Evolutionary conservation across 306 rosid species (phyloP).

Genomic region (Styphnolobium japonicum): DNA sequence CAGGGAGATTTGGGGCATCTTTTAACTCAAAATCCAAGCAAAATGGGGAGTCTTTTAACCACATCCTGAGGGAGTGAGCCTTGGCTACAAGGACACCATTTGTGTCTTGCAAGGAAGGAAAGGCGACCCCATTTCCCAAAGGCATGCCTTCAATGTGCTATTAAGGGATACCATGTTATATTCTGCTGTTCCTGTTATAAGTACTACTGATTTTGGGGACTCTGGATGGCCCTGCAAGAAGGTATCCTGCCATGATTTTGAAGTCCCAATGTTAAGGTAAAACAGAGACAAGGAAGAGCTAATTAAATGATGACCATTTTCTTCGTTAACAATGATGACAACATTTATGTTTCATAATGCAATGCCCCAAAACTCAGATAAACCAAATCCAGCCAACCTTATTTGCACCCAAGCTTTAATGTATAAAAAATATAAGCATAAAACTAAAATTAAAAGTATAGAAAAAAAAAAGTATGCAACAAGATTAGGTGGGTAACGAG

Average conservation of each 20-base stretch:
- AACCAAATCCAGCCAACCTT: background rate
- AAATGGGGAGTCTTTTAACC: slow-evolving; percentile 94
- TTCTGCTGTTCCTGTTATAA: slow-evolving; percentile 87
- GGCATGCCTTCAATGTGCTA: slow-evolving; percentile 77
- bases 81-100: slow-evolving; percentile 84
- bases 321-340: background rate
- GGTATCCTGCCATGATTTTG: slow-evolving; percentile 69
- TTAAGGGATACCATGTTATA: slow-evolving; percentile 87
- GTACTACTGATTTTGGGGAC: slow-evolving; percentile 90
- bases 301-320: background rate
- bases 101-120: slow-evolving; percentile 81
- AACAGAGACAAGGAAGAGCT: background rate
- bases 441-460: background rate
- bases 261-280: slow-evolving; percentile 16
- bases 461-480: background rate
- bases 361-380: background rate
- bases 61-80: slow-evolving; percentile 95
- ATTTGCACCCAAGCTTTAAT: background rate
- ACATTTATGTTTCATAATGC: background rate
- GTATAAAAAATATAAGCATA: background rate
- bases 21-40: slow-evolving; percentile 92
- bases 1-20: slow-evolving; percentile 63
- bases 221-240: slow-evolving; percentile 87
- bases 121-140: slow-evolving; percentile 99
- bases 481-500: too few species aligned